These are phyloP conservation scores for Acanthamoeba healyi DNA, from an alignment of 208 protist species.

Conservation along the genomic window DNA sequence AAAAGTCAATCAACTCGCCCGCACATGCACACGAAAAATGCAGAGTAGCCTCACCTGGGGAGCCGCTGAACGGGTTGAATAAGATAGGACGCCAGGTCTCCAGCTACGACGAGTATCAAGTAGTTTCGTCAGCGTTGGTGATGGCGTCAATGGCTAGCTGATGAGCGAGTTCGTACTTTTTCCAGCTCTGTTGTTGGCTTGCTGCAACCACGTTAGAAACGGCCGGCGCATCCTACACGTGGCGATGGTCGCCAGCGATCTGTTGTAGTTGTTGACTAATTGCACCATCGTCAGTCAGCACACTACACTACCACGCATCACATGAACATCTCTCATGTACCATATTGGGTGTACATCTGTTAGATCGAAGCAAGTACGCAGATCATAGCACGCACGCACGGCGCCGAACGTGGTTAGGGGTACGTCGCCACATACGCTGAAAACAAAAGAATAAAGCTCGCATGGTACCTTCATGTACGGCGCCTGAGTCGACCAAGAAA, in stretches of 20 bases:
- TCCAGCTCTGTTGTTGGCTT: background rate
- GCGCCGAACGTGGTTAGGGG: background rate
- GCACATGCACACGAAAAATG: background rate
- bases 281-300: background rate
- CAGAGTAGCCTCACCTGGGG: background rate
- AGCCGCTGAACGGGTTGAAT: conserved; percentile 14
- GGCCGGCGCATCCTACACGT: background rate
- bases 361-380: too few species aligned
- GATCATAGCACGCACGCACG: too few species aligned
- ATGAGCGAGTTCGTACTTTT: conserved; percentile 30
- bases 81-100: background rate
- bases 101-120: background rate
- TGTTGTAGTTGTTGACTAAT: conserved; percentile 34
- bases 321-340: background rate
- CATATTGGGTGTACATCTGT: conserved; percentile 52
- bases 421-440: too few species aligned
- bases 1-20: background rate
- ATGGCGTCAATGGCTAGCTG: background rate
- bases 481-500: background rate
- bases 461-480: conserved; percentile 27
- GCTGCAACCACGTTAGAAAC: conserved; percentile 1
- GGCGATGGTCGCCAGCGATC: background rate
- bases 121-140: background rate
- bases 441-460: too few species aligned
- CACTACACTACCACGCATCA: too few species aligned